A percentile compares a stretch with the other conserved stretches of the same genome.
phyloP scores from a whole-genome alignment of 2,329 filamentous ascomycete genomes.

The Colletotrichum sp. region DNA sequence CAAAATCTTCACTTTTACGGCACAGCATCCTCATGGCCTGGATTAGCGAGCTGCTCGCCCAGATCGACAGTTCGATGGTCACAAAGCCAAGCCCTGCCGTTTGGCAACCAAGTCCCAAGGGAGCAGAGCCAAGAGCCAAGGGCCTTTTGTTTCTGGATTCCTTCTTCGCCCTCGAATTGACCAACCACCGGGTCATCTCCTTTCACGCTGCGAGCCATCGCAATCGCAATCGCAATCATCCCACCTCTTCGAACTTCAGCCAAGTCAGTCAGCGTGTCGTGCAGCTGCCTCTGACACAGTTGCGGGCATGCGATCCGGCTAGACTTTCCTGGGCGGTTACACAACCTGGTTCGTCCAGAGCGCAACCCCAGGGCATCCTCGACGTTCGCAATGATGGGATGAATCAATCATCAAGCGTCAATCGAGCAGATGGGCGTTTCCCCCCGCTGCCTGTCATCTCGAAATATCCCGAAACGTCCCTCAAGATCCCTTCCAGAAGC shows the following conservation, averaged over 20 bases:
- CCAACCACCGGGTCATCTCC: not conserved
- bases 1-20: not conserved
- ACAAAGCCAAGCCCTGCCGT: not conserved
- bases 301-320: not conserved
- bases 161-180: not conserved
- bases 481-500: not conserved
- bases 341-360: not conserved
- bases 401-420: not conserved
- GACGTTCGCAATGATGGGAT: not conserved
- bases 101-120: not conserved
- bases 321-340: not conserved
- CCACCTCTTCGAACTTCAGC: not conserved
- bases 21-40: not conserved
- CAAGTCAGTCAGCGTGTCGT: not conserved
- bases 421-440: not conserved
- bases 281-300: not conserved
- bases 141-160: slow-evolving; percentile 2
- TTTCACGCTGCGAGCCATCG: not conserved
- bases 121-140: not conserved
- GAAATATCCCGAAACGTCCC: not conserved
- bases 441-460: not conserved
- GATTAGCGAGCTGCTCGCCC: not conserved
- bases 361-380: not conserved
- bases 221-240: not conserved
- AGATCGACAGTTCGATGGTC: not conserved